phyloP scores from a whole-genome alignment of 2,329 filamentous ascomycete species.

The Malbranchea zuffiana region DNA sequence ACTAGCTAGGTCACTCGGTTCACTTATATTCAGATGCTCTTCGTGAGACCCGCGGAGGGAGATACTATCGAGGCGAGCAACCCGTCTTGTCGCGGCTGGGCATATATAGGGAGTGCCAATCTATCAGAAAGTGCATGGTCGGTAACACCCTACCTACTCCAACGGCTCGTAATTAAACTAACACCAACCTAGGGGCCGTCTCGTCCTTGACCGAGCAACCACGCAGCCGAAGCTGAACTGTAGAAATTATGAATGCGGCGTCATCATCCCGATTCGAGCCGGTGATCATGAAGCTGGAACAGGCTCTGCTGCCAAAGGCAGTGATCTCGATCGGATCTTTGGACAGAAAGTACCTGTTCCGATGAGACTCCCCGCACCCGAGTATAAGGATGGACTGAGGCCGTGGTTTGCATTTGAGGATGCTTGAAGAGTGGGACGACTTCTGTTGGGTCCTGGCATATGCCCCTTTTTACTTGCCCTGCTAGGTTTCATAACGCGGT shows the following conservation, averaged over 20 bases:
- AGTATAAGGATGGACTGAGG: conserved; percentile 15
- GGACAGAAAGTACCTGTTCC: conserved; percentile 34
- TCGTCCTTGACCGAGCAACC: conserved; percentile 58
- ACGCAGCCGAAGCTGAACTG: conserved; percentile 65
- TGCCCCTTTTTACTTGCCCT: too few species aligned
- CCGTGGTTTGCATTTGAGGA: conserved; percentile 20
- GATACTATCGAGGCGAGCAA: conserved; percentile 13
- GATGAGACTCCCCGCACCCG: conserved; percentile 30
- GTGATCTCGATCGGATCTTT: conserved; percentile 24
- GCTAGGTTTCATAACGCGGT: too few species aligned
- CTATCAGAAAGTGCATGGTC: conserved; percentile 87
- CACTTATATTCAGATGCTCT: conserved; percentile 23
- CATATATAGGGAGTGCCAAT: conserved; percentile 84
- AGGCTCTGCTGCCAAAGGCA: neutral
- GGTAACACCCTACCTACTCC: conserved; percentile 24
- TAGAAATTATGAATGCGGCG: conserved; percentile 93
- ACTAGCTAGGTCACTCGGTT: neutral
- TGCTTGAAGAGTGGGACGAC: conserved; percentile 1
- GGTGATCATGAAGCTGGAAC: conserved; percentile 22
- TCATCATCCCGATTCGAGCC: conserved; percentile 49
- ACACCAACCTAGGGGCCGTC: conserved; percentile 52
- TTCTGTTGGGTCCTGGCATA: too few species aligned
- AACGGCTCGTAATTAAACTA: neutral
- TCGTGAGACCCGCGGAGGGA: conserved; percentile 21
- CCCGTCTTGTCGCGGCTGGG: conserved; percentile 49